These are phyloP conservation scores for Alternaria rosae DNA, from an alignment of 2,329 filamentous ascomycete species.

Conservation along the genomic window DNA sequence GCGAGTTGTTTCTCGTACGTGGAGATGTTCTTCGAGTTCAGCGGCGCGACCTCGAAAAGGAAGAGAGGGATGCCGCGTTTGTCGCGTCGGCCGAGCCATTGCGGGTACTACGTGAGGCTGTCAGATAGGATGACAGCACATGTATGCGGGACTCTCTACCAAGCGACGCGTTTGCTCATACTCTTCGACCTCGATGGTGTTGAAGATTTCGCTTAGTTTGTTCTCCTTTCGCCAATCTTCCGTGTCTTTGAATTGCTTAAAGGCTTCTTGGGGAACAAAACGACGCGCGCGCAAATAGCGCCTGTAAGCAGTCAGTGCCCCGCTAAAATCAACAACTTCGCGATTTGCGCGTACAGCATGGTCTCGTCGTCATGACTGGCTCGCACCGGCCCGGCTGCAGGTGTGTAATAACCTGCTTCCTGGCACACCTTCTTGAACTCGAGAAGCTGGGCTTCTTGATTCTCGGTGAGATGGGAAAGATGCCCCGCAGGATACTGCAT, in stretches of 20 bases:
- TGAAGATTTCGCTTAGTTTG: conserved; percentile 79
- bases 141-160: conserved; percentile 57
- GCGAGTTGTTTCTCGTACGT: conserved; percentile 74
- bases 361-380: conserved; percentile 76
- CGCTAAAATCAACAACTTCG: conserved; percentile 15
- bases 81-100: conserved; percentile 93
- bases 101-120: conserved; percentile 72
- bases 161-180: conserved; percentile 82
- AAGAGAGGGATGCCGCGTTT: conserved; percentile 91
- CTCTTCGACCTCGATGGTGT: conserved; percentile 83
- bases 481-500: conserved; percentile 77
- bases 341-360: conserved; percentile 64
- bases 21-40: conserved; percentile 82
- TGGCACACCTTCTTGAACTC: conserved; percentile 75
- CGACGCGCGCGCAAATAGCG: conserved; percentile 86
- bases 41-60: conserved; percentile 83
- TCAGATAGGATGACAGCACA: conserved; percentile 21
- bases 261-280: conserved; percentile 80
- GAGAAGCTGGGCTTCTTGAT: conserved; percentile 71
- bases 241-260: conserved; percentile 84
- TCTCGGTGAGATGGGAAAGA: conserved; percentile 74
- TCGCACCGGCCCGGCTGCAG: conserved; percentile 48
- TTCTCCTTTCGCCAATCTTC: conserved; percentile 87
- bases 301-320: conserved; percentile 56
- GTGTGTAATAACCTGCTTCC: conserved; percentile 70